phyloP scores from a whole-genome alignment of 768 basidiomycete genomes.

The Suillus bovinus region DNA sequence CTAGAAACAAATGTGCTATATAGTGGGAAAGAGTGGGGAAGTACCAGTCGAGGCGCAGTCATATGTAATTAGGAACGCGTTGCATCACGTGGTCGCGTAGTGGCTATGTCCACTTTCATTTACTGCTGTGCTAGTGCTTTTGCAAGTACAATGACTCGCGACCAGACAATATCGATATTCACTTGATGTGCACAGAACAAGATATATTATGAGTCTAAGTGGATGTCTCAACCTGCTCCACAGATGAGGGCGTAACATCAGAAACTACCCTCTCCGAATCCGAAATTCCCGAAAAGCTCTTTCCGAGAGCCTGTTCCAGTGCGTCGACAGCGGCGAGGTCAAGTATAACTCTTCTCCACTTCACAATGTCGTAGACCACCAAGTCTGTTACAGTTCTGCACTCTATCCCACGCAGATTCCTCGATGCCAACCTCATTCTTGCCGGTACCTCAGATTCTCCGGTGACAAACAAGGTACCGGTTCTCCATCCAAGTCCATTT shows the following conservation, averaged over 20 bases:
- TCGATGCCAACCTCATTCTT: constrained; percentile 59
- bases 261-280: constrained; percentile 14
- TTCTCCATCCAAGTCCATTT: constrained; percentile 62
- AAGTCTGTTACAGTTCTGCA: constrained; percentile 64
- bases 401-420: constrained; percentile 72
- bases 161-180: not conserved
- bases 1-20: not conserved
- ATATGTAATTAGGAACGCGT: constrained; percentile 24
- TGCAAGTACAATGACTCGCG: not conserved
- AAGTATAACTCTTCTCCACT: constrained; percentile 79
- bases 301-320: constrained; percentile 65
- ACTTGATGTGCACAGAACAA: not conserved
- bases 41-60: not conserved
- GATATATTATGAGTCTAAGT: constrained; percentile 3
- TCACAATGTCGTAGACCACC: constrained; percentile 80
- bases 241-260: not conserved
- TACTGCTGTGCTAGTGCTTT: not conserved
- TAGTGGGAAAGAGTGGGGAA: not conserved
- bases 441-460: constrained; percentile 56
- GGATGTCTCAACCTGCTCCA: not conserved
- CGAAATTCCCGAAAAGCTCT: constrained; percentile 22
- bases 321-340: constrained; percentile 83
- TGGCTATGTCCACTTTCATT: not conserved
- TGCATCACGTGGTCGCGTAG: constrained; percentile 33
- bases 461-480: constrained; percentile 72